A percentile compares a stretch with the other conserved stretches of the same genome.
These are phyloP conservation scores for Fremontodendron californicum DNA, from an alignment of 345 rosid genomes.

Conservation along the genomic window DNA sequence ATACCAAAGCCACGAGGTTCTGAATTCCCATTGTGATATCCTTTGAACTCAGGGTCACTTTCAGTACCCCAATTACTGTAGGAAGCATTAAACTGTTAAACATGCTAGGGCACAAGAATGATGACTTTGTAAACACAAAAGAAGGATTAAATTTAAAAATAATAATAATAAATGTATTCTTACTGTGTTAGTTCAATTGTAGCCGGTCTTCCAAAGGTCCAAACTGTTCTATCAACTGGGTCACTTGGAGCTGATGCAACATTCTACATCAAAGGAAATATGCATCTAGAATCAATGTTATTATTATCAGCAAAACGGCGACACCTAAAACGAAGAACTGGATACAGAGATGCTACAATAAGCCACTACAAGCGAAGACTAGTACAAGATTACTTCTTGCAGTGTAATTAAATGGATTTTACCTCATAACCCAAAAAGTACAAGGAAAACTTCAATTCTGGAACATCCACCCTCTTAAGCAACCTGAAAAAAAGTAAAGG, in stretches of 20 bases:
- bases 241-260: slow-evolving; percentile 64
- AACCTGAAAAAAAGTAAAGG: slow-evolving; percentile 38
- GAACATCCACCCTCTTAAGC: slow-evolving; percentile 85
- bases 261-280: slow-evolving; percentile 42
- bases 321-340: neutral
- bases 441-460: slow-evolving; percentile 88
- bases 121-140: neutral
- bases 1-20: slow-evolving; percentile 94
- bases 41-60: slow-evolving; percentile 82
- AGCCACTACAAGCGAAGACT: neutral
- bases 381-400: neutral
- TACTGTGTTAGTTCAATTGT: slow-evolving; percentile 92
- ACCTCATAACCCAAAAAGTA: slow-evolving; percentile 95
- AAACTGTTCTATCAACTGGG: slow-evolving; percentile 75
- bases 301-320: neutral
- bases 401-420: slow-evolving; percentile 4
- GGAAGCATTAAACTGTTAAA: slow-evolving; percentile 20
- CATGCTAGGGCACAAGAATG: neutral
- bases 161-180: slow-evolving; percentile 21
- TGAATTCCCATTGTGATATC: slow-evolving; percentile 90
- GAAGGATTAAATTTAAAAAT: neutral
- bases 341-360: neutral
- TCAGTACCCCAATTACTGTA: slow-evolving; percentile 97
- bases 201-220: slow-evolving; percentile 77
- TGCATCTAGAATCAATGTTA: neutral